A percentile compares a stretch with the other conserved stretches of the same genome.
These are phyloP conservation scores for Xylariaceae sp. DNA, from an alignment of 2,329 filamentous ascomycete species.

Conservation along the genomic window DNA sequence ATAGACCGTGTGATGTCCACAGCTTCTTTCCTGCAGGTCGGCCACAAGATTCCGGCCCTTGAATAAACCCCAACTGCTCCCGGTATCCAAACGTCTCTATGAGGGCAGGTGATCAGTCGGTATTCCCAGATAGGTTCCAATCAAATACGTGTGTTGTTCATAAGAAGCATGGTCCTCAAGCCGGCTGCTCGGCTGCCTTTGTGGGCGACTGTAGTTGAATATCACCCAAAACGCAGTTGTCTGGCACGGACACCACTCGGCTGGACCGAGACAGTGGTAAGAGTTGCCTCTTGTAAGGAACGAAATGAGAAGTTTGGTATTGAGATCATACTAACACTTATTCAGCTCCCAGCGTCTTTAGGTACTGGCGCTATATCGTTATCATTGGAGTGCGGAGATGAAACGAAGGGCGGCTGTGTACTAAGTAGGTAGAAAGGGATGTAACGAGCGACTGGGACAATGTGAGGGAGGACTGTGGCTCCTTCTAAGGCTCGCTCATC, in stretches of 20 bases:
- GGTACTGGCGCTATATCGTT: neutral
- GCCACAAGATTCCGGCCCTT: neutral
- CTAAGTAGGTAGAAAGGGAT: slow-evolving; percentile 1
- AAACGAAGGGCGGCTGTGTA: no score
- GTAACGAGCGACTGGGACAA: slow-evolving; percentile 17
- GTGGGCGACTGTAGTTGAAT: no score
- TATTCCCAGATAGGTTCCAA: neutral
- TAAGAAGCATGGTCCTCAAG: neutral
- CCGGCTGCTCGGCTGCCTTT: neutral
- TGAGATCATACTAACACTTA: slow-evolving; percentile 8
- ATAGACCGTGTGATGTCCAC: neutral
- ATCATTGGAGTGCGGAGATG: slow-evolving; percentile 2
- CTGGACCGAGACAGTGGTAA: neutral
- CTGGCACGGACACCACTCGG: neutral
- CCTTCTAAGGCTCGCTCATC: slow-evolving; percentile 16
- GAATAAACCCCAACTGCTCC: neutral
- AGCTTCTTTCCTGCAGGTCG: neutral
- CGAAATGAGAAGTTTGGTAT: slow-evolving; percentile 1
- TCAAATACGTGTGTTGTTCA: neutral
- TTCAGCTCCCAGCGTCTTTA: neutral
- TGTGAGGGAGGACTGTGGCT: slow-evolving; percentile 7
- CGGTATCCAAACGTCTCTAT: neutral
- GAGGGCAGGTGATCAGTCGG: neutral
- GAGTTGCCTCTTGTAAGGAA: neutral
- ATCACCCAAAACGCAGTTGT: neutral